Base-by-base conservation (phyloP, 352 stramenopile species). In the Globisporangium radiosum region DNA sequence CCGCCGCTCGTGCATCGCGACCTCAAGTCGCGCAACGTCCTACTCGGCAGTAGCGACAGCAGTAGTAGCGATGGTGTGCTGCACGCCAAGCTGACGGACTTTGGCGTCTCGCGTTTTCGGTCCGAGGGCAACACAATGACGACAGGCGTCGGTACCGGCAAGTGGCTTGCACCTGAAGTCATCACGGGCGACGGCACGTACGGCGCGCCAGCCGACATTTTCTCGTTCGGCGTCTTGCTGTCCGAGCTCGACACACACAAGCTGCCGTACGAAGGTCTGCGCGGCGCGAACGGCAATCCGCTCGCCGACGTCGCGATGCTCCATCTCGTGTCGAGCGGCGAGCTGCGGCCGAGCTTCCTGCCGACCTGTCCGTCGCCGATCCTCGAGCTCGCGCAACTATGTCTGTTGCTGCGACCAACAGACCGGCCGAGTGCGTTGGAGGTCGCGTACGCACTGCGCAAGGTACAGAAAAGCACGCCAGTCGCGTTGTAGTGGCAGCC, bases 81-180 rank as follows among this genome's bases (percentile, higher is more conserved):
- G 42, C 72, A 81, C 50, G 73, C 75, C 0, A 86, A 86, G 47
- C 66, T 88, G 36, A 86, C 75, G 37, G 78, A 85, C 64, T 86
- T 88, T 62, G 75, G 73, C 2, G 66, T 79, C 13, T 85, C 73
- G 0, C 57, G 72, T 78, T 43, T 43, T 9, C 39, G 39, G 39
- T 43, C 39, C 6, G 39, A 43, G 39, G 39, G 2, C 39, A 43
- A 43, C 39, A 43, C 39, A 9, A 43, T 43, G 39, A 43, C 39
- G 39, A 10, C 39, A 9, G 39, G 39, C 39, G 39, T 43, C 39
- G 39, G 39, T 7, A 43, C 39, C 39, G 39, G 17, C 17, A 19
- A 66, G 3, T 90, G 79, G 79, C 57, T 87, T 4, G 75, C 79
- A 0, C 79, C 79, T 0, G 79, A 90, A 51, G 70, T 90, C 10